Conservation (phyloP, 2,329 filamentous ascomycete genomes). For the Fusarium annulatum region DNA sequence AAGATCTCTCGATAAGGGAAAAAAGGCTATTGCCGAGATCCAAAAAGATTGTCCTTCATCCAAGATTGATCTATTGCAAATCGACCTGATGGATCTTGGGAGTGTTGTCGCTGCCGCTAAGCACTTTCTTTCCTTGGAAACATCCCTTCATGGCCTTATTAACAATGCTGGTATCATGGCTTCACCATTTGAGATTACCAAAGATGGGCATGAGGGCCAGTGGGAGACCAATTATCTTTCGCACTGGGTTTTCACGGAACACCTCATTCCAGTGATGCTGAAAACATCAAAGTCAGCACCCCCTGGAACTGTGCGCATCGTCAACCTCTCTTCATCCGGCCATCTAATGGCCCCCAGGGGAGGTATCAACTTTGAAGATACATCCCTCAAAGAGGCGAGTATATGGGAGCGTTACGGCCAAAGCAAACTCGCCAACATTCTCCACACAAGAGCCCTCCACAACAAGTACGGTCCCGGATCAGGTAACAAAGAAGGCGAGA, state of each 20-base stretch:
- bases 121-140: constrained; percentile 17
- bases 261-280: constrained; percentile 28
- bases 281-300: constrained; percentile 13
- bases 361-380: constrained; percentile 23
- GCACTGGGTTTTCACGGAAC: constrained; percentile 28
- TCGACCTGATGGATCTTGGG: constrained; percentile 19
- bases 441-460: constrained; percentile 25
- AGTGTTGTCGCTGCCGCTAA: constrained; percentile 25
- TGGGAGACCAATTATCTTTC: constrained; percentile 38
- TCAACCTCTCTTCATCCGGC: constrained; percentile 31
- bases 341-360: constrained; percentile 23
- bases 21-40: background rate
- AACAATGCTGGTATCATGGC: constrained; percentile 38
- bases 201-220: constrained; percentile 26
- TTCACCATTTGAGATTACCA: constrained; percentile 15
- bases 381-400: background rate
- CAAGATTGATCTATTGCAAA: constrained; percentile 10
- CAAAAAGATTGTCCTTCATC: background rate
- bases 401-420: constrained; percentile 26
- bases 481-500: constrained; percentile 6
- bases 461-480: constrained; percentile 28
- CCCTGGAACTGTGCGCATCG: constrained; percentile 18
- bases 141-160: constrained; percentile 18
- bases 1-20: constrained; percentile 11
- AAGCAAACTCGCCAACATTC: constrained; percentile 34